Evolutionary conservation across 2,329 filamentous ascomycete species (phyloP).

Genomic region (Paraphaeosphaeria sporulosa): DNA sequence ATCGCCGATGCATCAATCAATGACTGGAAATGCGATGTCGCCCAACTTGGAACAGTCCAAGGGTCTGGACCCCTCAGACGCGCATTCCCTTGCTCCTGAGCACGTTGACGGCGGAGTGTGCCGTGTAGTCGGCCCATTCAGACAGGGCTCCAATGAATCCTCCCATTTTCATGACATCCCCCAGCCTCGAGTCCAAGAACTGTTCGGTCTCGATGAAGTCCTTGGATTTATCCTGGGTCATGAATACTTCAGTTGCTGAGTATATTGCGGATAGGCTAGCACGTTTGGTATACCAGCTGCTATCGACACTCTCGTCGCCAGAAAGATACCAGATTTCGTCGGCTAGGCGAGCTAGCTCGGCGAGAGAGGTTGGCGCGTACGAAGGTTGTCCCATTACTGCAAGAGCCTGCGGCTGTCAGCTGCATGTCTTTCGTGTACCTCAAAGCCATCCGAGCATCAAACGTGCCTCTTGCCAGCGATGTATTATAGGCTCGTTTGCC

Average conservation of each 20-base stretch:
- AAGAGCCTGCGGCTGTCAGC: slow-evolving; percentile 67
- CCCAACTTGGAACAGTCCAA: neutral
- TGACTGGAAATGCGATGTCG: neutral
- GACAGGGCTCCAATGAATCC: slow-evolving; percentile 69
- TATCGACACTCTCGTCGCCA: slow-evolving; percentile 82
- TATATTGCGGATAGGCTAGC: slow-evolving; percentile 71
- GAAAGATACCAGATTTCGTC: slow-evolving; percentile 93
- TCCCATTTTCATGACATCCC: slow-evolving; percentile 71
- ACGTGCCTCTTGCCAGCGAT: slow-evolving; percentile 83
- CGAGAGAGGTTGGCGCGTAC: slow-evolving; percentile 76
- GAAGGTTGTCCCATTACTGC: slow-evolving; percentile 87
- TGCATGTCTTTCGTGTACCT: slow-evolving; percentile 35
- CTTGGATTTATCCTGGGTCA: slow-evolving; percentile 84
- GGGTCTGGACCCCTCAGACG: slow-evolving; percentile 61
- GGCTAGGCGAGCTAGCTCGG: slow-evolving; percentile 80
- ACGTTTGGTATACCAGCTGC: slow-evolving; percentile 84
- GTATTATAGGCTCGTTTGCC: slow-evolving; percentile 75
- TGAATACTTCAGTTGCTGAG: slow-evolving; percentile 81
- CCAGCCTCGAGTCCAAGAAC: slow-evolving; percentile 79
- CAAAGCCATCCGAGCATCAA: slow-evolving; percentile 20
- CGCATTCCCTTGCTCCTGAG: slow-evolving; percentile 86
- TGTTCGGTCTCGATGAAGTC: slow-evolving; percentile 79
- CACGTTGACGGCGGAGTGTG: slow-evolving; percentile 78
- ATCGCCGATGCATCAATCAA: slow-evolving; percentile 9
- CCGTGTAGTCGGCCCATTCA: slow-evolving; percentile 85